Evolutionary conservation across 2,329 filamentous ascomycete species (phyloP).

Genomic region (Penicillium verrucosum): DNA sequence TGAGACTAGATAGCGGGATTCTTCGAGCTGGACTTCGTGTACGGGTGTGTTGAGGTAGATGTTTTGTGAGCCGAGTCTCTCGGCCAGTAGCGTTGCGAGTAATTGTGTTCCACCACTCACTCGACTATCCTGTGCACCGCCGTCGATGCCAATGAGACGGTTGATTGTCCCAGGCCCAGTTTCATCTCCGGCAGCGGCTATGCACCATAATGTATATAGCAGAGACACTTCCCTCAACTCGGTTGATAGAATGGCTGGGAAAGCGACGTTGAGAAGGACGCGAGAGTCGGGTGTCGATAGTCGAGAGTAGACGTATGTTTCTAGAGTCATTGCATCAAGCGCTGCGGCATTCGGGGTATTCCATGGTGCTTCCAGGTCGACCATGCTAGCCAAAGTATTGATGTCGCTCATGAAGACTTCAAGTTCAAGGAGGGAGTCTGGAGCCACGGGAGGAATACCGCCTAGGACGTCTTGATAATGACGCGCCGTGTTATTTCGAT

Average conservation of each 20-base stretch:
- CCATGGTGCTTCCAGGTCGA: slow-evolving; percentile 2
- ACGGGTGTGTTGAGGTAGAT: not conserved
- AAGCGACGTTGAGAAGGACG: not conserved
- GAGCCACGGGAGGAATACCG: not conserved
- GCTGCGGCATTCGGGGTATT: not conserved
- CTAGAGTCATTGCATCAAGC: slow-evolving; percentile 2
- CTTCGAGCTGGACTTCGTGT: not conserved
- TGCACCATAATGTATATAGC: not conserved
- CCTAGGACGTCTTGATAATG: not conserved
- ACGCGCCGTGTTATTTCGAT: not conserved
- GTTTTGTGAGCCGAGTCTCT: not conserved
- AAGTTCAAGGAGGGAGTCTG: not conserved
- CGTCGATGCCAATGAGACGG: slow-evolving; percentile 1
- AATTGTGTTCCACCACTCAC: not conserved
- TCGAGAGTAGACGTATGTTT: not conserved
- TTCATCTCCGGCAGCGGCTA: slow-evolving; percentile 1
- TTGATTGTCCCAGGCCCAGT: not conserved
- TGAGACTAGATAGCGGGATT: not conserved
- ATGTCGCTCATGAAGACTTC: slow-evolving; percentile 2
- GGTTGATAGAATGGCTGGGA: not conserved
- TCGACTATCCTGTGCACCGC: slow-evolving; percentile 1
- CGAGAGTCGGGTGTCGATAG: slow-evolving; percentile 8
- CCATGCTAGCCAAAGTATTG: slow-evolving; percentile 1
- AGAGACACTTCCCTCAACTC: not conserved
- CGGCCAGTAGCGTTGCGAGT: not conserved